phyloP scores from a whole-genome alignment of 2,329 filamentous ascomycete species.

The Bertia moriformis region DNA sequence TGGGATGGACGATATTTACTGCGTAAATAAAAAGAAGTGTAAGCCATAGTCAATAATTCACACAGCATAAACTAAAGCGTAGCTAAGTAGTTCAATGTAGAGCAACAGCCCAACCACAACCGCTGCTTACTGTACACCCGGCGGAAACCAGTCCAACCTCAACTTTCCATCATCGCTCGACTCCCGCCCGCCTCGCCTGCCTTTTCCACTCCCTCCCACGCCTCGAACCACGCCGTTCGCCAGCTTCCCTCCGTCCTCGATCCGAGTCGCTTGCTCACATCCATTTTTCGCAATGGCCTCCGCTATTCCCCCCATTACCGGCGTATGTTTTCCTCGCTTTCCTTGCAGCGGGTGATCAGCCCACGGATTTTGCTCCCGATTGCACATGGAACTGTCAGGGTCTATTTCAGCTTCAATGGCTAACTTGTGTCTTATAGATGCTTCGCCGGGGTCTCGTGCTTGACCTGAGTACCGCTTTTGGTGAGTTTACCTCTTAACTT shows the following conservation, averaged over 20 bases:
- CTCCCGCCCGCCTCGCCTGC: neutral
- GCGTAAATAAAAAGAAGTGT: no score
- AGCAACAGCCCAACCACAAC: neutral
- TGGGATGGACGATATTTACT: no score
- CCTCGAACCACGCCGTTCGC: neutral
- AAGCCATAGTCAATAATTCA: no score
- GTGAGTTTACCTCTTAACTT: no score
- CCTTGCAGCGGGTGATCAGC: no score
- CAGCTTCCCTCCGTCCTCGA: neutral
- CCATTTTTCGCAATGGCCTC: neutral
- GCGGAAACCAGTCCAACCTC: no score
- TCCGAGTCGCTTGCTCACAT: neutral
- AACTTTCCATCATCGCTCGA: neutral
- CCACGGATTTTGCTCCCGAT: no score
- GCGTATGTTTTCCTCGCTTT: neutral
- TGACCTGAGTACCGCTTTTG: constrained; percentile 1
- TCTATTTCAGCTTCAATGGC: no score
- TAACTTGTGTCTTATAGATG: constrained; percentile 1
- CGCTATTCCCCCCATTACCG: neutral
- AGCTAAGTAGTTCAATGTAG: no score
- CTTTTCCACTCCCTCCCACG: neutral
- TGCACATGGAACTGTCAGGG: no score
- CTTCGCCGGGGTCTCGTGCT: neutral
- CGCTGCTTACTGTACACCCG: no score
- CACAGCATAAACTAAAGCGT: neutral